Conservation (phyloP, 306 rosid species). For the Sphenostylis stenocarpa region DNA sequence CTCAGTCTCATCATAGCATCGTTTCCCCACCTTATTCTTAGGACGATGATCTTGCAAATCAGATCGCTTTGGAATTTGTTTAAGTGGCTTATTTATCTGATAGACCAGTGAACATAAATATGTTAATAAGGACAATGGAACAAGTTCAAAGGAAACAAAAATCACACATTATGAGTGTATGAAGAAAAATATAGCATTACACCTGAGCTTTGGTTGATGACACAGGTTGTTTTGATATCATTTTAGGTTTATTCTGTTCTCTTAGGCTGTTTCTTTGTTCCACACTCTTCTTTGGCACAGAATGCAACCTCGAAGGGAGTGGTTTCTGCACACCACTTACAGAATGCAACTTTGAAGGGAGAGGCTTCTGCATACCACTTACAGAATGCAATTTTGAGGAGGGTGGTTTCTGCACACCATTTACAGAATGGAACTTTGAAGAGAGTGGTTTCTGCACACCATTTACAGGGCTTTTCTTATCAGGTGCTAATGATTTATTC, state of each 20-base stretch:
- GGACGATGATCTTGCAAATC: conserved; percentile 50
- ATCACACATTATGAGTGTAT: neutral
- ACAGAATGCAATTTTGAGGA: conserved; percentile 29
- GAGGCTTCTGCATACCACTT: conserved; percentile 49
- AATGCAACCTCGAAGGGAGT: neutral
- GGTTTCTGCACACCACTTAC: conserved; percentile 48
- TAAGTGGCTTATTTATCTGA: conserved; percentile 63
- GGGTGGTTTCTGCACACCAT: conserved; percentile 46
- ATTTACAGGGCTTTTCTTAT: conserved; percentile 41
- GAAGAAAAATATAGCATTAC: neutral
- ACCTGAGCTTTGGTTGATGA: conserved; percentile 67
- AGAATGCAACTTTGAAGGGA: conserved; percentile 37
- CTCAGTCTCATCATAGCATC: conserved; percentile 44
- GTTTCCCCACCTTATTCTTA: conserved; percentile 56
- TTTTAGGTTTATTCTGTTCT: conserved; percentile 53
- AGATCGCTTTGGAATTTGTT: conserved; percentile 41
- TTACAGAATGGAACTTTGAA: conserved; percentile 23
- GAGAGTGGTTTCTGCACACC: conserved; percentile 14
- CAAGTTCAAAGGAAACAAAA: neutral
- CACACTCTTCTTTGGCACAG: conserved; percentile 43
- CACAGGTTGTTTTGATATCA: conserved; percentile 55
- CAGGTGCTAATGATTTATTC: conserved; percentile 52
- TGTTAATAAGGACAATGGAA: neutral
- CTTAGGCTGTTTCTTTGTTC: conserved; percentile 54
- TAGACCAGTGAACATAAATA: conserved; percentile 23